phyloP scores from a whole-genome alignment of 177 flowering plant genomes.

The Telopea speciosissima region DNA sequence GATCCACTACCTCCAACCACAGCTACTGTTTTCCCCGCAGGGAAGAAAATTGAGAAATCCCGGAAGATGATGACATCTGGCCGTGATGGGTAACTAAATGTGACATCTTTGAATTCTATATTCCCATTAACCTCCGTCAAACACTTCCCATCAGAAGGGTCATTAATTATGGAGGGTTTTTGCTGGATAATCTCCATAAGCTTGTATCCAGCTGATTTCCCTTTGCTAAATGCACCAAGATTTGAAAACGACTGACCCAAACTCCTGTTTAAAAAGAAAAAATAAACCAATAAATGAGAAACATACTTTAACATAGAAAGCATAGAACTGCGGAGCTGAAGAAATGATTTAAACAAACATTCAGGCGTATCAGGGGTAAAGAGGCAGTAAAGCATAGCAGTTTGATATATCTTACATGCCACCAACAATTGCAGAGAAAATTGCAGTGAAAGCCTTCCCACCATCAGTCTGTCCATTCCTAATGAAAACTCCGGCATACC shows the following conservation, averaged over 20 bases:
- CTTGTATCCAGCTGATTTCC: constrained; percentile 90
- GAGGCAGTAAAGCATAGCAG: too few relatives aligned
- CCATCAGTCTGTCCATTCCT: constrained; percentile 93
- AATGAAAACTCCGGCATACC: constrained; percentile 97
- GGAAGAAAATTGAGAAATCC: constrained; percentile 69
- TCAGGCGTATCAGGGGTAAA: too few relatives aligned
- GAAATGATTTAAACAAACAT: background rate
- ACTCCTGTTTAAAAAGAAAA: constrained; percentile 49
- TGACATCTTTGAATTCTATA: constrained; percentile 80
- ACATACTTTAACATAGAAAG: too few relatives aligned
- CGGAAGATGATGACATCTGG: constrained; percentile 80
- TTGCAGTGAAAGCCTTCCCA: constrained; percentile 95
- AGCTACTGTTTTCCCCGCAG: constrained; percentile 93
- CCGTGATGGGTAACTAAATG: constrained; percentile 91
- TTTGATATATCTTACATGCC: constrained; percentile 74
- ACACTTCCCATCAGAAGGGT: constrained; percentile 53
- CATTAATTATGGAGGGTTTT: constrained; percentile 73
- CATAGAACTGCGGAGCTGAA: too few relatives aligned
- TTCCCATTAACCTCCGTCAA: constrained; percentile 68
- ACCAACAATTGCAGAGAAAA: constrained; percentile 97
- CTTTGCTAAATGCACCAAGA: constrained; percentile 98
- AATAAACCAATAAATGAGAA: background rate
- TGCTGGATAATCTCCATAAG: constrained; percentile 90
- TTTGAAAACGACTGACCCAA: constrained; percentile 97
- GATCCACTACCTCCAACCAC: constrained; percentile 99